phyloP scores from a whole-genome alignment of 192 early-diverging fungal species.

The Pecoramyces ruminantium region DNA sequence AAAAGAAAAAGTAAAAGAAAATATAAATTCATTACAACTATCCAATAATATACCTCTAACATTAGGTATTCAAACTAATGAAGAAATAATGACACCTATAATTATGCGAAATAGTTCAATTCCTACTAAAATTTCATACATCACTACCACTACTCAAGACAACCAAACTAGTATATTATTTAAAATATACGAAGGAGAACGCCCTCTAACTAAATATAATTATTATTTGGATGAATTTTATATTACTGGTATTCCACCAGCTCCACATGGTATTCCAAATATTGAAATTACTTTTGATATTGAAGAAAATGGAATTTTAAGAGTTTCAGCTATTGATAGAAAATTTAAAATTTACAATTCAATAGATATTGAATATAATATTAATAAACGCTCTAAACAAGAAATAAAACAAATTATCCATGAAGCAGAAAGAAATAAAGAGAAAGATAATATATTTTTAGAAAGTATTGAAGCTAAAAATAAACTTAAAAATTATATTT shows the following conservation, averaged over 20 bases:
- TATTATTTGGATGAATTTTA: constrained; percentile 96
- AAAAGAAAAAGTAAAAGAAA: too few species aligned
- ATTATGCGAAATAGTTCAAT: constrained; percentile 97
- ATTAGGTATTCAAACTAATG: constrained; percentile 94
- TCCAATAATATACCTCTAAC: constrained; percentile 92
- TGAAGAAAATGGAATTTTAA: constrained; percentile 92
- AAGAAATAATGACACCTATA: constrained; percentile 93
- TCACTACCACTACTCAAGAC: constrained; percentile 93
- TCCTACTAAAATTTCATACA: constrained; percentile 94
- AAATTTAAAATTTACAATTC: too few species aligned
- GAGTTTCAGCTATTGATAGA: too few species aligned
- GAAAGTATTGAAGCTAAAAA: too few species aligned
- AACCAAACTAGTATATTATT: constrained; percentile 97
- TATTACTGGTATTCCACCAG: constrained; percentile 91
- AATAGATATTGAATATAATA: too few species aligned
- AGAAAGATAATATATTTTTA: too few species aligned
- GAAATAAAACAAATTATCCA: too few species aligned
- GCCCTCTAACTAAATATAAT: constrained; percentile 93
- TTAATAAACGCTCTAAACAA: too few species aligned
- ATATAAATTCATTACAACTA: constrained; percentile 83
- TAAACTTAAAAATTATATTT: too few species aligned
- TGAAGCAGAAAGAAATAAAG: too few species aligned
- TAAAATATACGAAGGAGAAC: constrained; percentile 96
- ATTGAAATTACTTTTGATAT: constrained; percentile 94
- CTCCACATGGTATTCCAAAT: constrained; percentile 91